Percentiles rank a stretch among this genome's conserved stretches.
These are phyloP conservation scores for Chlamydomonas sp. DNA, from an alignment of 139 green algal genomes.

Conservation along the genomic window DNA sequence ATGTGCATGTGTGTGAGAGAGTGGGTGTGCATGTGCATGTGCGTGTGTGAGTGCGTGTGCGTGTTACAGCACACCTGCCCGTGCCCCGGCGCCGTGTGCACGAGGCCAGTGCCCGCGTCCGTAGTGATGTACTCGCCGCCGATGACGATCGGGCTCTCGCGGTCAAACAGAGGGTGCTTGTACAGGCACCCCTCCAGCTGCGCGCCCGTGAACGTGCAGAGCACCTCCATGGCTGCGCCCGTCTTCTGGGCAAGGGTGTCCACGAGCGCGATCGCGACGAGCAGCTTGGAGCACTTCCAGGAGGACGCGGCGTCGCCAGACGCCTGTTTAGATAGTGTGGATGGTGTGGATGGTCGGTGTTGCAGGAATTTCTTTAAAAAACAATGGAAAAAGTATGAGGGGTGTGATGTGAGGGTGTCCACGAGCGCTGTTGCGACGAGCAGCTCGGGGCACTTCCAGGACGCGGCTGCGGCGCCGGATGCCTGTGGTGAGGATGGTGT, in stretches of 20 bases:
- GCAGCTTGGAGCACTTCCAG: conserved; percentile 34
- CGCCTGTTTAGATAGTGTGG: no score
- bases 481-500: no score
- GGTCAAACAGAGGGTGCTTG: conserved; percentile 84
- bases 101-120: conserved; percentile 92
- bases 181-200: conserved; percentile 79
- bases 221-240: conserved; percentile 34
- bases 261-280: conserved; percentile 73
- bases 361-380: background rate
- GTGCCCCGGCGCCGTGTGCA: conserved; percentile 85
- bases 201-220: conserved; percentile 40
- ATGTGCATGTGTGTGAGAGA: no score
- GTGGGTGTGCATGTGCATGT: no score
- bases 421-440: no score
- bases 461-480: no score
- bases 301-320: conserved; percentile 22
- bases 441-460: no score
- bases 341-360: no score
- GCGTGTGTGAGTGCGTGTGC: no score
- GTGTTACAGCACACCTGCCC: no score
- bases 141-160: conserved; percentile 73
- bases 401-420: no score
- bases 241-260: conserved; percentile 57
- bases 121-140: conserved; percentile 99
- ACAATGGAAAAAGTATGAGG: conserved; percentile 1